phyloP scores from a whole-genome alignment of 1,284 basidiomycete species.

The Cryptococcus sp. region DNA sequence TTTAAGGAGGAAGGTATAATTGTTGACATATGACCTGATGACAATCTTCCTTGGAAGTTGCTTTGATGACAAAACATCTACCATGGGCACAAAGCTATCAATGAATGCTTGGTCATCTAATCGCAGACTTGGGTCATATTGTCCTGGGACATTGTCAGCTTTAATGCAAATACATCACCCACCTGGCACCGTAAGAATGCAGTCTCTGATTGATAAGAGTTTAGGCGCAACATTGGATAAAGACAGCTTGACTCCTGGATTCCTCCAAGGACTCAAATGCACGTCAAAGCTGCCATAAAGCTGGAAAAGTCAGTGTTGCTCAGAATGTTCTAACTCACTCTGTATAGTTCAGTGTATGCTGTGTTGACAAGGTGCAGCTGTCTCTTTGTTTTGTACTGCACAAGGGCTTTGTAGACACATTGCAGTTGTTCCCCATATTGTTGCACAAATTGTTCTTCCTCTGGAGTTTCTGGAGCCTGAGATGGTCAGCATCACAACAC shows the following conservation, averaged over 20 bases:
- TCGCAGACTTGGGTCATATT: constrained; percentile 42
- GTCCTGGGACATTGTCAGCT: constrained; percentile 19
- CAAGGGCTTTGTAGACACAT: constrained; percentile 24
- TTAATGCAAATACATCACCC: not conserved
- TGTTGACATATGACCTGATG: constrained; percentile 32
- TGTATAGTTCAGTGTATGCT: constrained; percentile 36
- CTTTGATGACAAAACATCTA: constrained; percentile 44
- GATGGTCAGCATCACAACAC: not conserved
- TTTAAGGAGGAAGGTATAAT: constrained; percentile 47
- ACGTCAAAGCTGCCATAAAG: constrained; percentile 40
- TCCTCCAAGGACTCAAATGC: constrained; percentile 36
- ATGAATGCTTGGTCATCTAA: constrained; percentile 48
- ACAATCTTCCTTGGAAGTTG: constrained; percentile 43
- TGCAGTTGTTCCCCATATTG: constrained; percentile 28
- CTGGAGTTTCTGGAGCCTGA: constrained; percentile 38
- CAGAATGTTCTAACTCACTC: constrained; percentile 13
- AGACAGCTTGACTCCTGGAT: constrained; percentile 37
- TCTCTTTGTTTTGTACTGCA: constrained; percentile 25
- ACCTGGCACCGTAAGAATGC: constrained; percentile 47
- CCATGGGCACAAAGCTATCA: constrained; percentile 32
- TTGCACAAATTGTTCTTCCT: constrained; percentile 39
- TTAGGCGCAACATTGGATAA: constrained; percentile 38
- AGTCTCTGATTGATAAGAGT: constrained; percentile 37
- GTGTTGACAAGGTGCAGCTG: constrained; percentile 29
- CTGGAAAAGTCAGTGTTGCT: constrained; percentile 13